Evolutionary conservation across 495 filamentous ascomycete genomes (phyloP), one percentile per base, ranked within the genome.

Genomic region (Penicillium dipodomyicola): DNA sequence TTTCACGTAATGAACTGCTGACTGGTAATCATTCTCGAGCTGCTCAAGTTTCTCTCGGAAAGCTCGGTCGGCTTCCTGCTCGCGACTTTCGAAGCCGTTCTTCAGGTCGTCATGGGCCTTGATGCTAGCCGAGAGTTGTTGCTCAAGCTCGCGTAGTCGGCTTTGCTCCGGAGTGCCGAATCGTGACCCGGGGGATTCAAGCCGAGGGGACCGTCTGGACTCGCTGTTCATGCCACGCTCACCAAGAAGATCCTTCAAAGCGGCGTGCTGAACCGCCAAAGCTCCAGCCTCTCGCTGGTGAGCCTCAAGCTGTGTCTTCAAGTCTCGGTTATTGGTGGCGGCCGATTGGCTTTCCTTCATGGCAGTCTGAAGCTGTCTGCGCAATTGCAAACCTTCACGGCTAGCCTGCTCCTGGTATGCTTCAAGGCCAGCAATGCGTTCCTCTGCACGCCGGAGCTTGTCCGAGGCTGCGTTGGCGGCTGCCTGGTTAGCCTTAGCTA

Each of bases 1-100:
- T 67, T 96, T 95, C 60, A 99, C 91, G 67, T 99, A 99, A 72
- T 96, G 92, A n/a, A 97, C 92, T 12, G 95, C 92, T n/a, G 95
- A 96, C 68, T 96, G 91, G 67, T 99, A 96, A 67, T 99, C 94
- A 67, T 90, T 91, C 68, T 97, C 92, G 22, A 99, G 84, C 66
- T 95, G 90, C 52, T 88, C 84, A 52, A 99, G 77, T 70, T 96
- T 97, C 68, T 96, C 92, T 47, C 89, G 86, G 75, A 93, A 97
- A 45, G 87, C 83, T 58, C 83, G 80, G 49, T 92, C 90, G 17
- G 90, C 86, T 65, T 96, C 91, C 63, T 94, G 85, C 54, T 90
- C 85, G 32, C 90, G 89, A 47, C 80, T 73, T 58, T 93, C 90
- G 46, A 89, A 89, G 7, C 78, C 80, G 33, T 82, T 71, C 69